Conservation (phyloP, 345 rosid species). For the Hibiscus syriacus region DNA sequence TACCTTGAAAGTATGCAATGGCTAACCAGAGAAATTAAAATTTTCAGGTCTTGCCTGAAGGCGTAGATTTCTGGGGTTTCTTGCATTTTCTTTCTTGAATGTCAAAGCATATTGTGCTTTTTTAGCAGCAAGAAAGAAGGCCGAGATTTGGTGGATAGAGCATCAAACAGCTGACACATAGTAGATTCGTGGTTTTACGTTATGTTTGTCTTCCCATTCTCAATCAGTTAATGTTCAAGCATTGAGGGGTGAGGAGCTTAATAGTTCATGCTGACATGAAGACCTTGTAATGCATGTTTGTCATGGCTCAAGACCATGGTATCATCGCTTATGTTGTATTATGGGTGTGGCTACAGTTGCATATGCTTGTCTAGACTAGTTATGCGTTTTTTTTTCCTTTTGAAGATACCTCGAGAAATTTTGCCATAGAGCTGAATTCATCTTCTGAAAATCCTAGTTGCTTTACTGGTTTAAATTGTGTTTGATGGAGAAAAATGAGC, state of each 20-base stretch:
- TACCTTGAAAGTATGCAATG: not conserved
- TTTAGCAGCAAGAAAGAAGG: not conserved
- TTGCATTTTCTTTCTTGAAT: not conserved
- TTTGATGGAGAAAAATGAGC: too few species aligned
- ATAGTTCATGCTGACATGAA: too few species aligned
- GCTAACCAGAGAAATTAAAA: not conserved
- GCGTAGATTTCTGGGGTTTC: not conserved
- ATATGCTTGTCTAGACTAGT: not conserved
- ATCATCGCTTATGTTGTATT: too few species aligned
- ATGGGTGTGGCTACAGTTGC: not conserved
- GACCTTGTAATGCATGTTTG: too few species aligned
- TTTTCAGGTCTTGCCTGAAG: not conserved
- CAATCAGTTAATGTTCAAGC: too few species aligned
- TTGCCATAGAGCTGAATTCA: too few species aligned
- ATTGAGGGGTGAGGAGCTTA: too few species aligned
- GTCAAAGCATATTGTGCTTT: not conserved
- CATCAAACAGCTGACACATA: not conserved
- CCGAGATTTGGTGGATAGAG: not conserved
- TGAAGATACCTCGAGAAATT: too few species aligned
- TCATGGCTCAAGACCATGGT: too few species aligned
- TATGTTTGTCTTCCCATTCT: not conserved
- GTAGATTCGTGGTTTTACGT: not conserved
- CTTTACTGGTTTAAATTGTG: too few species aligned
- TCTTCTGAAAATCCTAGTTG: too few species aligned
- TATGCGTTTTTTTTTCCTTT: too few species aligned